Evolutionary conservation across 2,329 filamentous ascomycete genomes (phyloP).

Genomic region (Pseudocercospora macadamiae): DNA sequence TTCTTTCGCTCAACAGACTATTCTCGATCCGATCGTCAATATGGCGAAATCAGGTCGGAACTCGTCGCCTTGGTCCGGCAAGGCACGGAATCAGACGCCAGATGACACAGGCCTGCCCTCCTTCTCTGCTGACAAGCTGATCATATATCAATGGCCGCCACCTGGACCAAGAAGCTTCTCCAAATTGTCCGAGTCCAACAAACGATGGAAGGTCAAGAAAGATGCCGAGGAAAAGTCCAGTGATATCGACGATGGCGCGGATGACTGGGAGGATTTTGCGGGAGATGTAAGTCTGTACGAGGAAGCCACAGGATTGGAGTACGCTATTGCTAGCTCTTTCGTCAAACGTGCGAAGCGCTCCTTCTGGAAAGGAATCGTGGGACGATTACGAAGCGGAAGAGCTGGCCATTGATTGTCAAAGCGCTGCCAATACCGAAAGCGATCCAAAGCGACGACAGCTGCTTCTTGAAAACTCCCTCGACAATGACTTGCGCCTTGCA

Average conservation of each 20-base stretch:
- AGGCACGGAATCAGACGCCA: no score
- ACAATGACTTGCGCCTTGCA: slow-evolving; percentile 23
- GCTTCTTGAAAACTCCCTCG: slow-evolving; percentile 14
- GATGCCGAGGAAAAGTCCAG: slow-evolving; percentile 10
- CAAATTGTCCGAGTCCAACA: slow-evolving; percentile 9
- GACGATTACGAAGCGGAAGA: slow-evolving; percentile 28
- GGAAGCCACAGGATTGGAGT: background rate
- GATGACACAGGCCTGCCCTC: background rate
- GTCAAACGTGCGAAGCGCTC: slow-evolving; percentile 29
- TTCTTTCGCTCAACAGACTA: no score
- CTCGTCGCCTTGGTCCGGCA: no score
- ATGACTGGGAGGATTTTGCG: slow-evolving; percentile 28
- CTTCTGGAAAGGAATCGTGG: slow-evolving; percentile 23
- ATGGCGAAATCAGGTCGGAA: no score
- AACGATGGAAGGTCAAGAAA: slow-evolving; percentile 12
- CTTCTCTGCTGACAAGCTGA: slow-evolving; percentile 12
- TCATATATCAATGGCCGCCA: slow-evolving; percentile 24
- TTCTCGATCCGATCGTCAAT: no score
- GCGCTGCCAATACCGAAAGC: slow-evolving; percentile 12
- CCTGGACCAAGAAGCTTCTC: slow-evolving; percentile 1
- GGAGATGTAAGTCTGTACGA: slow-evolving; percentile 11
- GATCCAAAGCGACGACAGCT: slow-evolving; percentile 13
- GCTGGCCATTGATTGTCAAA: slow-evolving; percentile 17
- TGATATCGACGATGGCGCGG: slow-evolving; percentile 21
- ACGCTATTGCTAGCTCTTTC: slow-evolving; percentile 25